phyloP scores from a whole-genome alignment of 2,329 filamentous ascomycete species.

The Endothia cerciana region DNA sequence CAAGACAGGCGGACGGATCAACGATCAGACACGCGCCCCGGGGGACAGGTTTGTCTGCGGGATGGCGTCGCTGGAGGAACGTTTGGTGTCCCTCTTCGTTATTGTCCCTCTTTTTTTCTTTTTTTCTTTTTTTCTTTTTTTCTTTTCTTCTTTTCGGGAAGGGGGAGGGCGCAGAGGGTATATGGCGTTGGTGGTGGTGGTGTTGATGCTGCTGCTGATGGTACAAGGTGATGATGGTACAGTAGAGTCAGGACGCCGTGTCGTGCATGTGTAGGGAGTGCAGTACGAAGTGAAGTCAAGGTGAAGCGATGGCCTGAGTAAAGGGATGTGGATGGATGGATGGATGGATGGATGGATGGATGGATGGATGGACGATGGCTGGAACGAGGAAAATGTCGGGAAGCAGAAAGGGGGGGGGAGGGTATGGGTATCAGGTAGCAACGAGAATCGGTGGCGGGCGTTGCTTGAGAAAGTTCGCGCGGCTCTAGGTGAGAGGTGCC shows the following conservation, averaged over 20 bases:
- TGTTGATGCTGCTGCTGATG: conserved; percentile 1
- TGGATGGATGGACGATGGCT: neutral
- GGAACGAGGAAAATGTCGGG: conserved; percentile 13
- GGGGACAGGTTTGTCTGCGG: neutral
- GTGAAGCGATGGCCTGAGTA: conserved; percentile 1
- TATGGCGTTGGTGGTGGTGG: neutral
- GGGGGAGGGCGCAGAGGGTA: neutral
- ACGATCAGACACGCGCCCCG: neutral
- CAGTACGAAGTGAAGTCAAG: neutral
- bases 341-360: neutral
- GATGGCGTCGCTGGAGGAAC: neutral
- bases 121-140: neutral
- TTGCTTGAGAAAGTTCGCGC: conserved; percentile 10
- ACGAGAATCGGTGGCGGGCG: conserved; percentile 1
- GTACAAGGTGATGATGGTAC: conserved; percentile 10
- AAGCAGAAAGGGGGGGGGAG: conserved; percentile 4
- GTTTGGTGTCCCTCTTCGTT: neutral
- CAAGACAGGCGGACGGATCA: neutral
- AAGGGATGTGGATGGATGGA: neutral
- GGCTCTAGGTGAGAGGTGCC: neutral
- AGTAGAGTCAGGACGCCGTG: neutral
- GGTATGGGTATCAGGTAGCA: neutral
- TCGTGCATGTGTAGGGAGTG: neutral
- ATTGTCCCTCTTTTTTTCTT: neutral
- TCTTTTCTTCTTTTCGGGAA: neutral